phyloP scores from a whole-genome alignment of 78 protist species.

The Planoprotostelium fungivorum region DNA sequence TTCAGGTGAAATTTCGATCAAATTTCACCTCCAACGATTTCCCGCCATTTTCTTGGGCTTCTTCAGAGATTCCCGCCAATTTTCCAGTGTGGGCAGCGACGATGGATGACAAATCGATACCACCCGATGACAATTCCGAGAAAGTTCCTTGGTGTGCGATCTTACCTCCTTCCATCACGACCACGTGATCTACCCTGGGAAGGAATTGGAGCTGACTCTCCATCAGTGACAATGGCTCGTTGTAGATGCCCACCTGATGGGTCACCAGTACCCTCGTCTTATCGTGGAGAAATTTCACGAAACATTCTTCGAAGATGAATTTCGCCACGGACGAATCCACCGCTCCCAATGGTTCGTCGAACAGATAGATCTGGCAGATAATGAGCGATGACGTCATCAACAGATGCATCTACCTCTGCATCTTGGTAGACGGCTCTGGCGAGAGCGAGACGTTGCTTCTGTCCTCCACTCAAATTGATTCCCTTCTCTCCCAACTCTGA shows the following conservation, averaged over 20 bases:
- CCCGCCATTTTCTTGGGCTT: background rate
- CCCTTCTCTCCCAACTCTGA: conserved; percentile 96
- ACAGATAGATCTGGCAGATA: conserved; percentile 35
- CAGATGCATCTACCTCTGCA: conserved; percentile 69
- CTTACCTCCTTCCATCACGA: conserved; percentile 77
- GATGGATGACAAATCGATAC: background rate
- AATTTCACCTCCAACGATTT: background rate
- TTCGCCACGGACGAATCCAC: conserved; percentile 86
- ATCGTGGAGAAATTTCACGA: conserved; percentile 22
- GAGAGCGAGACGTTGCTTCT: conserved; percentile 84
- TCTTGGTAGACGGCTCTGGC: conserved; percentile 81
- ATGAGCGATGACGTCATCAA: conserved; percentile 61
- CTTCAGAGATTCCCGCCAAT: background rate
- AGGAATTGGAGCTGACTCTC: conserved; percentile 15
- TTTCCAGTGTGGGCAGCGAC: background rate
- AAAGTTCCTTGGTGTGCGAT: conserved; percentile 63
- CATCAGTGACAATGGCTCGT: background rate
- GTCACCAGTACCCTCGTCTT: conserved; percentile 77
- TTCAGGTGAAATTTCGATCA: background rate
- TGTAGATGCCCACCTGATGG: conserved; percentile 52
- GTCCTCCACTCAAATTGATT: conserved; percentile 93
- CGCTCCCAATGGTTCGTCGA: conserved; percentile 83
- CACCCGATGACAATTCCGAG: conserved; percentile 12
- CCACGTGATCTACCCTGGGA: conserved; percentile 47
- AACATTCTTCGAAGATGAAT: conserved; percentile 44